phyloP scores from a whole-genome alignment of 2,329 filamentous ascomycete species.

The Ceratocystis papillata region DNA sequence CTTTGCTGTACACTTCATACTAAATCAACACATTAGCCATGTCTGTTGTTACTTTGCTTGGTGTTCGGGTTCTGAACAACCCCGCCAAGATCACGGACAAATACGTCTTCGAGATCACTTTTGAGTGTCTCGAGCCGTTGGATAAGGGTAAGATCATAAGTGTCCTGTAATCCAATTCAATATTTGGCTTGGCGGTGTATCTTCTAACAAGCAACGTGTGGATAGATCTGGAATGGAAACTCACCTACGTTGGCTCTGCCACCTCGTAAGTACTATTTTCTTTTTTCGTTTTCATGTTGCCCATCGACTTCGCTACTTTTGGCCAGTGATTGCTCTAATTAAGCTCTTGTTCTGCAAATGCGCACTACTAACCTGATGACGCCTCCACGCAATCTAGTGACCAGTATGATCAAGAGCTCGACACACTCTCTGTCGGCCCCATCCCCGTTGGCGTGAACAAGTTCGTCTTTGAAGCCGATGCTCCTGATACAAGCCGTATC shows the following conservation, averaged over 20 bases:
- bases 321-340: conserved; percentile 22
- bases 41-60: conserved; percentile 93
- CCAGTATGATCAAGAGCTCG: conserved; percentile 96
- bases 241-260: conserved; percentile 96
- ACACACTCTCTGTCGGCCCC: conserved; percentile 91
- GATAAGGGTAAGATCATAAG: conserved; percentile 60
- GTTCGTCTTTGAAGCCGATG: conserved; percentile 92
- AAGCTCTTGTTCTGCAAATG: conserved; percentile 24
- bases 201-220: conserved; percentile 9
- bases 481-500: conserved; percentile 81
- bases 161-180: neutral
- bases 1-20: conserved; percentile 13
- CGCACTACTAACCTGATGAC: conserved; percentile 17
- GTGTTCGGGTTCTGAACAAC: conserved; percentile 94
- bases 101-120: conserved; percentile 97
- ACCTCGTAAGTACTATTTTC: conserved; percentile 62
- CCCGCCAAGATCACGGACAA: conserved; percentile 85
- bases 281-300: conserved; percentile 20
- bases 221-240: conserved; percentile 94
- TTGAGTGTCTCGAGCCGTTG: conserved; percentile 88
- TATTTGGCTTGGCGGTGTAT: conserved; percentile 24
- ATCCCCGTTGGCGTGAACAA: conserved; percentile 97
- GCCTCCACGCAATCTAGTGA: conserved; percentile 45
- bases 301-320: neutral
- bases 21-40: conserved; percentile 38